Evolutionary conservation across 2,329 filamentous ascomycete genomes (phyloP).

Genomic region (Aspergillus brasiliensis): DNA sequence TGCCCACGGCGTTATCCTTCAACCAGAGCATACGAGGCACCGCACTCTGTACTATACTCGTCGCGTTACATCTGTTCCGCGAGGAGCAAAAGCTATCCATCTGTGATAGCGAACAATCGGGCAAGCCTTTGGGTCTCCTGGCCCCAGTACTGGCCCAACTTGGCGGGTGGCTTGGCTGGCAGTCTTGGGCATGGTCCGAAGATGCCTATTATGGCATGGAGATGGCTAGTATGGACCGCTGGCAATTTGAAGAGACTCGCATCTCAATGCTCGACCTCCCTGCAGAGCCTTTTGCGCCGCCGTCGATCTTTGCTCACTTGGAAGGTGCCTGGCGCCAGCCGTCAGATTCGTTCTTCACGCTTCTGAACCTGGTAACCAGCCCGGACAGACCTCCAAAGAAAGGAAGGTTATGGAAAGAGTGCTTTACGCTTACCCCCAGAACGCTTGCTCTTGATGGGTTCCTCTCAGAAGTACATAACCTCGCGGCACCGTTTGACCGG

Average conservation of each 20-base stretch:
- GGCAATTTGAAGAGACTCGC: slow-evolving; percentile 57
- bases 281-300: slow-evolving; percentile 56
- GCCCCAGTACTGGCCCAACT: slow-evolving; percentile 79
- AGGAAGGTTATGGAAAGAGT: slow-evolving; percentile 39
- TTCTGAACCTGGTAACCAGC: slow-evolving; percentile 51
- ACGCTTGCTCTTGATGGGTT: slow-evolving; percentile 71
- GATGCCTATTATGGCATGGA: slow-evolving; percentile 64
- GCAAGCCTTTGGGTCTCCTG: slow-evolving; percentile 54
- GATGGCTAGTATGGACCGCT: slow-evolving; percentile 56
- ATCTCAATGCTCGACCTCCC: slow-evolving; percentile 50
- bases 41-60: slow-evolving; percentile 68
- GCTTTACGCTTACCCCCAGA: slow-evolving; percentile 57
- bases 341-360: slow-evolving; percentile 50
- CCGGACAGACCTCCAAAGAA: slow-evolving; percentile 31
- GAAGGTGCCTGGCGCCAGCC: slow-evolving; percentile 41
- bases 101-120: slow-evolving; percentile 52
- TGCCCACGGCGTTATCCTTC: slow-evolving; percentile 63
- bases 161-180: slow-evolving; percentile 77
- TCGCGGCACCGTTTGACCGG: slow-evolving; percentile 59
- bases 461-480: slow-evolving; percentile 58
- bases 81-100: slow-evolving; percentile 86
- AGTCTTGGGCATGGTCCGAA: slow-evolving; percentile 57
- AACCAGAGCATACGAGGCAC: slow-evolving; percentile 61
- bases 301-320: slow-evolving; percentile 62
- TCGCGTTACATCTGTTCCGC: slow-evolving; percentile 78